Evolutionary conservation across 352 stramenopile species (phyloP).

Genomic region (Globisporangium uncinulatum): DNA sequence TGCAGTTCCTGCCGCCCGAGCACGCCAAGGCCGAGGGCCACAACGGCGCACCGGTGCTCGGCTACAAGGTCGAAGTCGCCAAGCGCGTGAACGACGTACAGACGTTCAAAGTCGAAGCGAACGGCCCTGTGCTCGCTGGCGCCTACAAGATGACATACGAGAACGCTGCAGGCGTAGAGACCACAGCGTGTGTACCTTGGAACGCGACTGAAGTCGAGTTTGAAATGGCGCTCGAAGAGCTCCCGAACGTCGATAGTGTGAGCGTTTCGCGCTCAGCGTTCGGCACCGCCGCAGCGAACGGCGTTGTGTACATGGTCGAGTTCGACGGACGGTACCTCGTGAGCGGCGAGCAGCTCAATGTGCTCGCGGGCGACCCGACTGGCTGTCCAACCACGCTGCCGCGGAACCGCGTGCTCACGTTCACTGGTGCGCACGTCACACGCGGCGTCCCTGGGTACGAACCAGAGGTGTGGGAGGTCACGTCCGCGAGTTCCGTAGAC

Average conservation of each 20-base stretch:
- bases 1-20: constrained; percentile 56
- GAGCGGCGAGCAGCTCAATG: constrained; percentile 44
- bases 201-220: constrained; percentile 64
- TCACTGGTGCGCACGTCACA: constrained; percentile 34
- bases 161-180: constrained; percentile 25
- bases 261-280: constrained; percentile 47
- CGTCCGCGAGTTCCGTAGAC: constrained; percentile 27
- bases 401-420: constrained; percentile 43
- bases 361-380: constrained; percentile 33
- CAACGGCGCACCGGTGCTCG: constrained; percentile 64
- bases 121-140: constrained; percentile 41
- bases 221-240: constrained; percentile 59
- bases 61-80: constrained; percentile 75
- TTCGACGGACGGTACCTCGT: constrained; percentile 64
- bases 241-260: constrained; percentile 62
- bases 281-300: constrained; percentile 30
- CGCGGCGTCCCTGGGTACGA: constrained; percentile 37
- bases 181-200: constrained; percentile 61
- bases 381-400: constrained; percentile 35
- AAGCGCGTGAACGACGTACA: constrained; percentile 66
- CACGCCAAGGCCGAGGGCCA: constrained; percentile 57
- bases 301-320: constrained; percentile 66
- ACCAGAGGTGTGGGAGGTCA: constrained; percentile 64
- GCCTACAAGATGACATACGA: constrained; percentile 53
- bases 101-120: constrained; percentile 54